phyloP scores from a whole-genome alignment of 2,329 filamentous ascomycete genomes.

The Dactylellina drechsleri region DNA sequence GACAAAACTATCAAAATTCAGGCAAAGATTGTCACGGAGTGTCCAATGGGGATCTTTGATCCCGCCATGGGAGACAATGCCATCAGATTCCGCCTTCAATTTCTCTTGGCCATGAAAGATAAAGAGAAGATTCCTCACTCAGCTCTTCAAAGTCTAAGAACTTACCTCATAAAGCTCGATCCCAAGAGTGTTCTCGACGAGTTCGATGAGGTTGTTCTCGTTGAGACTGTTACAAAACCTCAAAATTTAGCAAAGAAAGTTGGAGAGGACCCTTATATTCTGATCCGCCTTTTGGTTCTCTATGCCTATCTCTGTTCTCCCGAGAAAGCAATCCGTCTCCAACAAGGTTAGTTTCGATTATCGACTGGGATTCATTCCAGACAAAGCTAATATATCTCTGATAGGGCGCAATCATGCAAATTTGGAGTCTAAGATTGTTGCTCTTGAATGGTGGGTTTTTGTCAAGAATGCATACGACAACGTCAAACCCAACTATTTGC shows the following conservation, averaged over 20 bases:
- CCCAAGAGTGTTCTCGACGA: conserved; percentile 18
- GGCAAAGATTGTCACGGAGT: conserved; percentile 11
- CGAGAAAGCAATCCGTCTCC: not conserved
- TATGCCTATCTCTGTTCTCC: conserved; percentile 36
- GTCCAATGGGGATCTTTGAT: conserved; percentile 36
- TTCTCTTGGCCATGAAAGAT: conserved; percentile 33
- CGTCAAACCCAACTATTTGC: conserved; percentile 5
- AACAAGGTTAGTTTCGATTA: too few relatives aligned
- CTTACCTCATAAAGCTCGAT: conserved; percentile 28
- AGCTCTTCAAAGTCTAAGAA: conserved; percentile 4
- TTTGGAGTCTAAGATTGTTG: conserved; percentile 16
- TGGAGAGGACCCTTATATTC: conserved; percentile 38
- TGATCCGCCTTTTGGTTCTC: conserved; percentile 29
- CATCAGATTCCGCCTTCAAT: conserved; percentile 33
- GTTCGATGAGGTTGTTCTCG: conserved; percentile 14
- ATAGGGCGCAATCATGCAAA: conserved; percentile 5
- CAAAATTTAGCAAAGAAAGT: conserved; percentile 24
- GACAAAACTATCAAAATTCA: conserved; percentile 14
- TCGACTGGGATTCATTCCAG: too few relatives aligned
- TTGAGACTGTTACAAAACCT: conserved; percentile 15
- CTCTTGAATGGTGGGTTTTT: conserved; percentile 51
- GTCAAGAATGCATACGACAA: conserved; percentile 44
- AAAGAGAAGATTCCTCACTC: conserved; percentile 30
- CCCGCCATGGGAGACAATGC: conserved; percentile 25
- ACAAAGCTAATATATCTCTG: too few relatives aligned